These are phyloP conservation scores for Amaranthus cruentus DNA, from an alignment of 148 eudicot genomes.

Conservation along the genomic window DNA sequence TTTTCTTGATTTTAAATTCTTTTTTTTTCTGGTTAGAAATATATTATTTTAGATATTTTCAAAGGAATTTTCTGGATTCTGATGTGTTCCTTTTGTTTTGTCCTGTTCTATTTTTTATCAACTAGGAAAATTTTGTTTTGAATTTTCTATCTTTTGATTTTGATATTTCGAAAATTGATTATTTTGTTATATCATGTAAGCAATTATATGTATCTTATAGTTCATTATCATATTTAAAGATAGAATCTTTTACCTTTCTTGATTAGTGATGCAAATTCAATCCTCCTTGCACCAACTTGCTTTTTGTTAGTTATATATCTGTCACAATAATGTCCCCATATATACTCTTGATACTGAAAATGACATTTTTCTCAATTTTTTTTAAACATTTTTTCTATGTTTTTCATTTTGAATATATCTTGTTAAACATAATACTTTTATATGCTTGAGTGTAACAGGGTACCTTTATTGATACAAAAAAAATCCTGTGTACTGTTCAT, in stretches of 20 bases:
- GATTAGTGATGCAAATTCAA: slow-evolving; percentile 22
- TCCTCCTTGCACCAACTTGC: slow-evolving; percentile 21
- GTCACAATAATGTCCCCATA: not conserved
- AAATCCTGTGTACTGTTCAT: not conserved
- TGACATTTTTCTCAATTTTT: not conserved
- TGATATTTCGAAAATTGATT: not conserved
- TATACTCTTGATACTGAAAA: not conserved
- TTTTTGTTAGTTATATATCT: not conserved
- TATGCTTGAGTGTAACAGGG: not conserved
- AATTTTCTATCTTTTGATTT: slow-evolving; percentile 2
- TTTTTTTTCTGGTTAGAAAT: not conserved
- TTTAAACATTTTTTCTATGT: not conserved
- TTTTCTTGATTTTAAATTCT: slow-evolving; percentile 2
- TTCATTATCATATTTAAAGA: slow-evolving; percentile 17
- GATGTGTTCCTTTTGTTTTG: slow-evolving; percentile 1
- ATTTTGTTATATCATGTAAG: not conserved
- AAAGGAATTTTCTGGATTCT: not conserved
- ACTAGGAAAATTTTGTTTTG: not conserved
- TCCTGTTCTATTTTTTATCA: not conserved
- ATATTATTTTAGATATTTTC: not conserved
- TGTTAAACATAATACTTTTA: not conserved
- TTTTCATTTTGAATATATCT: not conserved
- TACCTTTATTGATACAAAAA: not conserved
- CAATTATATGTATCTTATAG: not conserved
- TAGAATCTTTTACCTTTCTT: slow-evolving; percentile 19